Base-by-base conservation (phyloP, 768 basidiomycete species). In the Astraeus odoratus region DNA sequence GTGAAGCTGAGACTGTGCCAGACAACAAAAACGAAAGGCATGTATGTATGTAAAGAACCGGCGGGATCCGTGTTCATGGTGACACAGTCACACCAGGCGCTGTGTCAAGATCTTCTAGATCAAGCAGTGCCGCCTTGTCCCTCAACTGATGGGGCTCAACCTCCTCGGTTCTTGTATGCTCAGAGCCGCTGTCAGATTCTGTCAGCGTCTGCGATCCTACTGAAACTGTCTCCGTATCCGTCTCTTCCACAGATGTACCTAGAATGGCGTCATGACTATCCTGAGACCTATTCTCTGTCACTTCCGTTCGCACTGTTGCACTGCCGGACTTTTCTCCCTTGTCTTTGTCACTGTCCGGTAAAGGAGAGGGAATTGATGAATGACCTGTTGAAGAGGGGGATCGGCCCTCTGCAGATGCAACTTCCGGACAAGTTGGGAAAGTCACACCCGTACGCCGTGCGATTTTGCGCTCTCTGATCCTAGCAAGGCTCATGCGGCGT, bases 331-430 rank as follows among this genome's bases (percentile, higher is more conserved):
- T 24, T 24, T 51, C 52, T 16, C 64, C 57, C 16, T 65, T 48
- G 24, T 59, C 59, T 44, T 64, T 61, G 39, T 55, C 59, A 43
- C 61, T 66, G 40, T 64, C 62, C 10, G 64, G 61, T n/a, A 59
- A 52, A 36, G 42, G 41, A 31, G 63, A 44, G 39, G 48, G 55
- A 13, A 61, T 53, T 7, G 59, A 57, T 18, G 52, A 51, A 5
- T 53, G 40, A 26, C 58, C 58, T 23, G 51, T 49, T 30, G 51
- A 57, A 4, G 60, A 36, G 12, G 40, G 43, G 40, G 54, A 49
- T 37, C 44, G 52, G 15, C 42, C 49, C 40, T 53, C 53, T 3
- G 39, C 47, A n/a, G 31, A 39, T 19, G 53, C 50, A 8, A 33
- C 43, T 25, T 45, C 51, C 22, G 37, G 0, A 3, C 42, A 35